phyloP scores from a whole-genome alignment of 1,139 yeast genomes.

The Pichia sp. region DNA sequence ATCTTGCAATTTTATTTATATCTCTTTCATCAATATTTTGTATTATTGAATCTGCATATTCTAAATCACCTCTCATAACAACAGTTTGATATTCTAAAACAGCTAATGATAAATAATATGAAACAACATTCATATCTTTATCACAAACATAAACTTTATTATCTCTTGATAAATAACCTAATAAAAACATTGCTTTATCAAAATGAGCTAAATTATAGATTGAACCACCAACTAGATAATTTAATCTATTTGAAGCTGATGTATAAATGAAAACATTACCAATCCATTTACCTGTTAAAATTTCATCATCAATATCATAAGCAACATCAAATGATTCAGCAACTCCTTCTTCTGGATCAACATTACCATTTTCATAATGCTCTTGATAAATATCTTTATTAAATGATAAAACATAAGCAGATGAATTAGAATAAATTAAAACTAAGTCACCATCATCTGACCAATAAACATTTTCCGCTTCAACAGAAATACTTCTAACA shows the following conservation, averaged over 20 bases:
- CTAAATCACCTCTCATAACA: slow-evolving; percentile 89
- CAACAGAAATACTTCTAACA: slow-evolving; percentile 81
- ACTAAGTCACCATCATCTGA: slow-evolving; percentile 89
- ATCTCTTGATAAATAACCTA: slow-evolving; percentile 88
- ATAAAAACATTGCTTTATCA: slow-evolving; percentile 77
- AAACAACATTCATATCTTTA: slow-evolving; percentile 76
- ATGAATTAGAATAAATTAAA: slow-evolving; percentile 58
- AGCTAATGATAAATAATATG: slow-evolving; percentile 76
- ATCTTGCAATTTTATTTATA: slow-evolving; percentile 76
- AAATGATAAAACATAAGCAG: slow-evolving; percentile 76
- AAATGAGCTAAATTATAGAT: slow-evolving; percentile 89
- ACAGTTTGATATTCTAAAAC: slow-evolving; percentile 94
- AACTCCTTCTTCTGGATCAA: slow-evolving; percentile 80
- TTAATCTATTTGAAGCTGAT: slow-evolving; percentile 76
- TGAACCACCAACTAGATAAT: slow-evolving; percentile 92
- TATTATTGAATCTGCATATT: slow-evolving; percentile 61
- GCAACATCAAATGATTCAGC: slow-evolving; percentile 81
- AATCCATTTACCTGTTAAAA: slow-evolving; percentile 89
- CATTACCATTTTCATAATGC: slow-evolving; percentile 51
- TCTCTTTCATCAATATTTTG: slow-evolving; percentile 65
- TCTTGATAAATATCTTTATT: slow-evolving; percentile 61
- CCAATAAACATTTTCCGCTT: slow-evolving; percentile 81
- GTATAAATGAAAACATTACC: slow-evolving; percentile 96
- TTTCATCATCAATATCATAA: slow-evolving; percentile 72
- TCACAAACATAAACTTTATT: slow-evolving; percentile 86